A percentile compares a stretch with the other conserved stretches of the same genome.
phyloP scores from a whole-genome alignment of 371 early-diverging fungal species.

The Mucor indicus region DNA sequence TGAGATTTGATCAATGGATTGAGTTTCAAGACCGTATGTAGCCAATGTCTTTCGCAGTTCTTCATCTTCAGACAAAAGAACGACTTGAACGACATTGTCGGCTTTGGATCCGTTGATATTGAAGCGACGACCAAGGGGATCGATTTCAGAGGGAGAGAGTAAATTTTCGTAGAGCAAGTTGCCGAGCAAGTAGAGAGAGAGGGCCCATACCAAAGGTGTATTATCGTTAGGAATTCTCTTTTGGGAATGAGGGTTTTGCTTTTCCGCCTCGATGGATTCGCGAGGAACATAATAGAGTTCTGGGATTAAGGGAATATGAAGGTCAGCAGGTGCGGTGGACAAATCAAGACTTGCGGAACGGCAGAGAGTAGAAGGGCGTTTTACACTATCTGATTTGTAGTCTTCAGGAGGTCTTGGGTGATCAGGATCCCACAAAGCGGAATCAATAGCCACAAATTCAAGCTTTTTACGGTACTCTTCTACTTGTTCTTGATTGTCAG shows the following conservation, averaged over 20 bases:
- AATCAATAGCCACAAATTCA: conserved; percentile 71
- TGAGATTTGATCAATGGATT: conserved; percentile 64
- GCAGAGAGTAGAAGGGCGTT: conserved; percentile 11
- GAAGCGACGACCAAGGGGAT: conserved; percentile 82
- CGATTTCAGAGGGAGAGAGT: conserved; percentile 75
- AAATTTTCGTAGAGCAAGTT: conserved; percentile 73
- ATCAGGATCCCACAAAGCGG: conserved; percentile 47
- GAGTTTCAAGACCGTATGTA: conserved; percentile 79
- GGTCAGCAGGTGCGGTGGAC: conserved; percentile 12
- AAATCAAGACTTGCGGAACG: conserved; percentile 19
- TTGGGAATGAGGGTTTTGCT: conserved; percentile 69
- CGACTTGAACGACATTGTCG: conserved; percentile 76
- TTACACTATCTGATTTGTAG: no score
- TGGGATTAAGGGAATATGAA: conserved; percentile 58
- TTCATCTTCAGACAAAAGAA: conserved; percentile 72
- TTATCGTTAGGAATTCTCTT: conserved; percentile 84
- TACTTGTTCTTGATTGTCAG: conserved; percentile 64
- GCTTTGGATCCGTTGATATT: conserved; percentile 39
- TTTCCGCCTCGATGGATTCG: conserved; percentile 74
- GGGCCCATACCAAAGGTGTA: conserved; percentile 89
- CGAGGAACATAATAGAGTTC: conserved; percentile 83
- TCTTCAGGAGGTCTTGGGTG: conserved; percentile 22
- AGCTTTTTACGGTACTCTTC: conserved; percentile 70
- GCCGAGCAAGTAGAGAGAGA: conserved; percentile 81
- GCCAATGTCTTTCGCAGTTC: conserved; percentile 66